Base-by-base conservation (phyloP, 148 eudicot genomes). In the Rhododendron mucronatum region DNA sequence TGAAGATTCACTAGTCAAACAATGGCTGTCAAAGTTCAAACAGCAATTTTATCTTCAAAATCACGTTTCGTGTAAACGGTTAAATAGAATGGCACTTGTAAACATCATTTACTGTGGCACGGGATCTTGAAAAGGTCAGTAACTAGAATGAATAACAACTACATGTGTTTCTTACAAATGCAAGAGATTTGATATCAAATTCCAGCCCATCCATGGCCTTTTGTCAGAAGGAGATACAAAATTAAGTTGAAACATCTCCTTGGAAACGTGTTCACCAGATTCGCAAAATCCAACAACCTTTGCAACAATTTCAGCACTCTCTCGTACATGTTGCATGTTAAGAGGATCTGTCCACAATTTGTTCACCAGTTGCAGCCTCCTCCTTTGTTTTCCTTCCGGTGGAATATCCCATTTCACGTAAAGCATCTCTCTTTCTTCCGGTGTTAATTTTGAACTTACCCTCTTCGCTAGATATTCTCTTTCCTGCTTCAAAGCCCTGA, bases 171-270 rank as follows among this genome's bases (percentile, higher is more conserved):
- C 16, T 85, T 91, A 97, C 92, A 97, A 71, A 82, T 95, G 99
- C 83, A 97, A 90, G 48, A 97, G 91, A 88, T 95, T 97, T 5
- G 99, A 95, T 87, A 97, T 90, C 90, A 94, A 87, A 80, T 93
- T 95, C 99, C 99, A 95, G 11, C 98, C 98, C 98, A 95, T 94
- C 99, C 99, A 94, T 73, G 94, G 84, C 90, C 96, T 95, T 88
- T 94, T 96, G 78, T 96, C 99, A 75, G 90, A 88, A 48, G 93
- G 94, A 14, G 95, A 88, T 55, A 86, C 95, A 84, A 97, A 95
- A 83, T 93, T 95, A 18, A 97, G 95, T 88, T 91, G 92, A 88
- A 97, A 97, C 99, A 97, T 97, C 91, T 97, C 99, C 93, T 92
- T 93, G 0, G 95, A 86, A 37, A 90, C 91, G 67, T 92, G 93